Conservation (phyloP, 108 stramenopile species). For the Cyclotella atomus region DNA sequence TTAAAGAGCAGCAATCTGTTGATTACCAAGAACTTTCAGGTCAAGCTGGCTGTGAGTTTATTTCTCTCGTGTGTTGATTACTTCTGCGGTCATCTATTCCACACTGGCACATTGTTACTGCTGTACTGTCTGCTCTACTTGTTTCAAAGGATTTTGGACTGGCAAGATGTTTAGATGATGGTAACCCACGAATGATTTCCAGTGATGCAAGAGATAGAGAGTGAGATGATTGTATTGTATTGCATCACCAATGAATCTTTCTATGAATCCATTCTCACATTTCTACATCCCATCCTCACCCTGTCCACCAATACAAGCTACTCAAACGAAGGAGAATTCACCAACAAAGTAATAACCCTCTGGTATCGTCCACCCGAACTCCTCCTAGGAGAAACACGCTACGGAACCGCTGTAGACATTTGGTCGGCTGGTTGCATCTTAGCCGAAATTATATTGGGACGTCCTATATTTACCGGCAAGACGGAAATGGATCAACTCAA, state of each 20-base stretch:
- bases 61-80: conserved; percentile 52
- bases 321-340: conserved; percentile 44
- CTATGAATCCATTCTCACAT: no score
- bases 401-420: conserved; percentile 91
- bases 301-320: not conserved
- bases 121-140: not conserved
- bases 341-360: conserved; percentile 82
- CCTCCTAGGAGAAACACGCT: conserved; percentile 79
- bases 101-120: no score
- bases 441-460: conserved; percentile 91
- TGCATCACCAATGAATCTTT: no score
- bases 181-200: not conserved
- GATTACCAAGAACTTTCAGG: conserved; percentile 72
- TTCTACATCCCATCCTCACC: not conserved
- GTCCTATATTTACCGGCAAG: conserved; percentile 94
- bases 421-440: conserved; percentile 98
- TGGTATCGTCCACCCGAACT: conserved; percentile 95
- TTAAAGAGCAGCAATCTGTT: conserved; percentile 90
- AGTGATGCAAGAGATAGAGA: not conserved
- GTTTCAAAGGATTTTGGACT: conserved; percentile 82
- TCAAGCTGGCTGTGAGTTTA: conserved; percentile 83
- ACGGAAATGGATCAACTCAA: conserved; percentile 91
- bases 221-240: no score
- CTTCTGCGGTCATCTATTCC: no score
- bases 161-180: conserved; percentile 67